Conservation (phyloP, 805 yeast genomes). For the Candida boleticola region DNA sequence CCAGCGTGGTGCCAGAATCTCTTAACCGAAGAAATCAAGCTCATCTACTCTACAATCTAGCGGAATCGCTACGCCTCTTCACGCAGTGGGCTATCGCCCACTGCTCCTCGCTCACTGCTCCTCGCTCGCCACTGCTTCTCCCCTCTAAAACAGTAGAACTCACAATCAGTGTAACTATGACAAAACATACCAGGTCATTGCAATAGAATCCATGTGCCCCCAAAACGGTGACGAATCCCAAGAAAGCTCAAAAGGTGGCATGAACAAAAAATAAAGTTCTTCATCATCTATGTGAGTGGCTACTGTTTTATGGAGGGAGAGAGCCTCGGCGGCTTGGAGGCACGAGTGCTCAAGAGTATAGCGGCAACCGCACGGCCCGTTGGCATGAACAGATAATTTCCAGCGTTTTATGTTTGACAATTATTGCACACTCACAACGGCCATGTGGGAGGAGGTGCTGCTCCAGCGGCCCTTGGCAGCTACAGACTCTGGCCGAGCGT, state of each 20-base stretch:
- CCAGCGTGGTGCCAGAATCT: no score
- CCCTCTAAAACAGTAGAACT: background rate
- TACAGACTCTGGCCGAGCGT: no score
- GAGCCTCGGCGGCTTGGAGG: background rate
- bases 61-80: no score
- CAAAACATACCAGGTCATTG: conserved; percentile 65
- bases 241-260: conserved; percentile 38
- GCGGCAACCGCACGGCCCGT: background rate
- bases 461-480: no score
- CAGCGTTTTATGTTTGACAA: background rate
- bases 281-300: conserved; percentile 30
- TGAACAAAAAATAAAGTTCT: conserved; percentile 25
- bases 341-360: background rate
- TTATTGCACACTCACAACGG: background rate
- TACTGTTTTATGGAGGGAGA: background rate
- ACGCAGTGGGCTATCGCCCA: no score
- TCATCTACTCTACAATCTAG: no score
- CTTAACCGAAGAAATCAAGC: no score
- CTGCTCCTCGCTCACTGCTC: no score
- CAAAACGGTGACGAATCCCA: conserved; percentile 49
- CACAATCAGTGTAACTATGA: conserved; percentile 84
- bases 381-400: background rate
- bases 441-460: no score
- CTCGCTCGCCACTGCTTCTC: no score
- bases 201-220: conserved; percentile 44